Conservation (phyloP, 73 alveolate species). For the Uronychia binucleata region DNA sequence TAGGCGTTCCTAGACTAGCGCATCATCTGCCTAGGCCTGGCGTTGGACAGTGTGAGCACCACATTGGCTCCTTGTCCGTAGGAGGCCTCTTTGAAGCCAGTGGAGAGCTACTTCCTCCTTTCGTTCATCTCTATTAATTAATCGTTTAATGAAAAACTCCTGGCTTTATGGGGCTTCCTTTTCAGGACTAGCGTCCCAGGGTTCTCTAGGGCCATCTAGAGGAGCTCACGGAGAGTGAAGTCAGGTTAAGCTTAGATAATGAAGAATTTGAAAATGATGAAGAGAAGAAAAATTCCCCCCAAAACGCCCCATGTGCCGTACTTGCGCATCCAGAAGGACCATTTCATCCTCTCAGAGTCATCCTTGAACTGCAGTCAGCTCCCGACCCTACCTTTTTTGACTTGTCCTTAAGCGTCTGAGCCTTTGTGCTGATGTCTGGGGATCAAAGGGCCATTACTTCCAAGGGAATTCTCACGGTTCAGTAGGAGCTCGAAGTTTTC, state of each 20-base stretch:
- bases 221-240: no score
- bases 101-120: no score
- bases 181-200: no score
- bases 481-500: constrained; percentile 85
- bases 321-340: constrained; percentile 61
- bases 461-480: constrained; percentile 78
- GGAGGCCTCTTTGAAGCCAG: no score
- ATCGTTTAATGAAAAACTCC: no score
- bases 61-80: not conserved
- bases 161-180: no score
- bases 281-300: not conserved
- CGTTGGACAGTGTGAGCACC: not conserved
- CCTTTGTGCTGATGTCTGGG: constrained; percentile 40
- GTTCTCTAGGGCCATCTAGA: no score
- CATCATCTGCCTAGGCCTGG: not conserved
- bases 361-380: constrained; percentile 40
- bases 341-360: constrained; percentile 55
- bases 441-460: not conserved
- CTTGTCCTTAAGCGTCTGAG: constrained; percentile 57
- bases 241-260: constrained; percentile 3
- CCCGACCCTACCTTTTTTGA: constrained; percentile 27
- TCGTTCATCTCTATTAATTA: no score
- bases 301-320: constrained; percentile 32
- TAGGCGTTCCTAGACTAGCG: not conserved
- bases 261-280: constrained; percentile 9